phyloP scores from a whole-genome alignment of 2,329 filamentous ascomycete species.

The Fusarium chlamydosporum region DNA sequence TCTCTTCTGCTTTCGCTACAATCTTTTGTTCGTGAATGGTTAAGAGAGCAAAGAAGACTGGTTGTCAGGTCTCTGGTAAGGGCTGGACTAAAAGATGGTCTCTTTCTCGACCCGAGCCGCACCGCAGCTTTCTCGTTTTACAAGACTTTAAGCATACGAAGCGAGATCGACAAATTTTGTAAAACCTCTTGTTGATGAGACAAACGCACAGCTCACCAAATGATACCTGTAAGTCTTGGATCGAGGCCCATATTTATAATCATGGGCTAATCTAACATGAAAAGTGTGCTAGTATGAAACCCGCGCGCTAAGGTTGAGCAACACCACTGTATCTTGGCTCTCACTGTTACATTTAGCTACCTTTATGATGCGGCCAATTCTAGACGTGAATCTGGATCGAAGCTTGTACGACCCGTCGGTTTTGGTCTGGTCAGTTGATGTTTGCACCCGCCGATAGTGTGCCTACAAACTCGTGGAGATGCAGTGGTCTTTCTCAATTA shows the following conservation, averaged over 20 bases:
- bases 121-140: not conserved
- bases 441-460: not conserved
- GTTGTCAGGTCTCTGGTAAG: not conserved
- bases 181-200: conserved; percentile 1
- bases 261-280: conserved; percentile 9
- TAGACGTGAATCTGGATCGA: conserved; percentile 26
- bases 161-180: conserved; percentile 13
- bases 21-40: no score
- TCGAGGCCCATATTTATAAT: conserved; percentile 10
- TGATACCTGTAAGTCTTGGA: conserved; percentile 3
- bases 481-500: conserved; percentile 6
- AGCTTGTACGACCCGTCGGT: not conserved
- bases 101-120: not conserved
- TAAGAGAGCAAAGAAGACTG: no score
- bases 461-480: not conserved
- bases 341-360: not conserved
- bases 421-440: not conserved
- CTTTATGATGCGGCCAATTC: conserved; percentile 21
- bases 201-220: conserved; percentile 4
- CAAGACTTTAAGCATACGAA: not conserved
- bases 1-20: not conserved
- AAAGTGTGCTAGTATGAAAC: conserved; percentile 11
- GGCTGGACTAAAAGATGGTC: not conserved
- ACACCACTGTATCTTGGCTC: conserved; percentile 6
- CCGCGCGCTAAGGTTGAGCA: conserved; percentile 14